phyloP scores from a whole-genome alignment of 75 land plant genomes.

The Larix kaempferi region DNA sequence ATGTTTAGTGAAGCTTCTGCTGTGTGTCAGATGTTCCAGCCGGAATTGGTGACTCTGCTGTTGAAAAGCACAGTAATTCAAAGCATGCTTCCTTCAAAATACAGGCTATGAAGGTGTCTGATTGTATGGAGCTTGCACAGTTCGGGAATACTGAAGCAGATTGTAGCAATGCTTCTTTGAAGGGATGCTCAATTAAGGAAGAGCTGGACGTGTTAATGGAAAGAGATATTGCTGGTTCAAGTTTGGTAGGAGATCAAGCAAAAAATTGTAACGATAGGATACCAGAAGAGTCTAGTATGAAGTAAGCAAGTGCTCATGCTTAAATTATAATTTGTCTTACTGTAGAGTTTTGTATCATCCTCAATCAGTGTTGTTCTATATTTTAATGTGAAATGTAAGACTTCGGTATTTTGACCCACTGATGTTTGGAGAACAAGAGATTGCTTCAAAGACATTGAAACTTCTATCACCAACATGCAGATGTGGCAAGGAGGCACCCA shows the following conservation, averaged over 20 bases:
- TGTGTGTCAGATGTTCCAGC: slow-evolving; percentile 5
- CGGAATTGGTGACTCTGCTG: slow-evolving; percentile 5
- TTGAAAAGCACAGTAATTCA: slow-evolving; percentile 11
- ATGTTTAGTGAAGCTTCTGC: slow-evolving; percentile 4
- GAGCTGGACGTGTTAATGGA: neutral
- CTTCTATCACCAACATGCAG: slow-evolving; percentile 12
- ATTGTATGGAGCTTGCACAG: neutral
- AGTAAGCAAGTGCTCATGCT: neutral
- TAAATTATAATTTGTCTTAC: neutral
- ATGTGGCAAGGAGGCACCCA: slow-evolving; percentile 1
- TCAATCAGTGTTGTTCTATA: neutral
- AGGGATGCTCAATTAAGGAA: neutral
- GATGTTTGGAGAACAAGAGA: neutral
- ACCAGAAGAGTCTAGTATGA: neutral
- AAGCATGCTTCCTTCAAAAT: slow-evolving; percentile 5
- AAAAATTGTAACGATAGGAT: neutral
- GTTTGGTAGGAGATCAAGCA: neutral
- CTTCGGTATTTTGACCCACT: neutral
- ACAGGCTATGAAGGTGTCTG: slow-evolving; percentile 1
- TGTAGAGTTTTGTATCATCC: neutral
- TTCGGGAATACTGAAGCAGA: neutral
- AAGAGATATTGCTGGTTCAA: slow-evolving; percentile 1
- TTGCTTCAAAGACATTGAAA: neutral
- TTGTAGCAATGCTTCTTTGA: neutral
- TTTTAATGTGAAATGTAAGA: neutral